A percentile compares a stretch with the other conserved stretches of the same genome.
These are phyloP conservation scores for Aspergillus chevalieri DNA, from an alignment of 2,329 filamentous ascomycete genomes.

Conservation along the genomic window DNA sequence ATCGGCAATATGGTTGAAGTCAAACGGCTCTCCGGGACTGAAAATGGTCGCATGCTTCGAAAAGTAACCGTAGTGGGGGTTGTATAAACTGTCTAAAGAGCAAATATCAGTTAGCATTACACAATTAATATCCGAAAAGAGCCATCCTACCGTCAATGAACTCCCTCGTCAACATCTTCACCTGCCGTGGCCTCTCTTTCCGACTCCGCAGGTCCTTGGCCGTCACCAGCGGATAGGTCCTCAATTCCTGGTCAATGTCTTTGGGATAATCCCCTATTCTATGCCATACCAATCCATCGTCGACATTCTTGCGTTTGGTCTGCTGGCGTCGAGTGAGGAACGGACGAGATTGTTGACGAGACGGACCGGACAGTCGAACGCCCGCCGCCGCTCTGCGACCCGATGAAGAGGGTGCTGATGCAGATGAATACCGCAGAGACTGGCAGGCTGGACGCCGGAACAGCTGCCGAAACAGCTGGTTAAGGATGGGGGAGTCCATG, in stretches of 20 bases:
- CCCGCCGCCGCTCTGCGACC: constrained; percentile 13
- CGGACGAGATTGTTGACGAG: constrained; percentile 29
- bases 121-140: neutral
- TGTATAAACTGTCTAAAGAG: constrained; percentile 76
- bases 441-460: constrained; percentile 68
- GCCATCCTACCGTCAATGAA: constrained; percentile 77
- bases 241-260: constrained; percentile 75
- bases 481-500: constrained; percentile 79
- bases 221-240: constrained; percentile 76
- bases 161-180: constrained; percentile 96
- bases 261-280: constrained; percentile 70
- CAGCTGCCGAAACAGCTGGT: constrained; percentile 75
- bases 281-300: constrained; percentile 72
- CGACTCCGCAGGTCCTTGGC: constrained; percentile 68
- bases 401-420: constrained; percentile 1
- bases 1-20: constrained; percentile 74
- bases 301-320: constrained; percentile 33
- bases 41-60: constrained; percentile 96
- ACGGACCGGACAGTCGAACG: constrained; percentile 16
- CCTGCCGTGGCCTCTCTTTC: constrained; percentile 70
- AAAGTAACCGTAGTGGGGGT: constrained; percentile 92
- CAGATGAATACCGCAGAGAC: constrained; percentile 41
- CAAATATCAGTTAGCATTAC: neutral
- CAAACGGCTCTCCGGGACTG: constrained; percentile 81
- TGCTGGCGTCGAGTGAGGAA: constrained; percentile 28